Base-by-base conservation (phyloP, 1,284 basidiomycete species). In the Phylloboletellus chloephorus region DNA sequence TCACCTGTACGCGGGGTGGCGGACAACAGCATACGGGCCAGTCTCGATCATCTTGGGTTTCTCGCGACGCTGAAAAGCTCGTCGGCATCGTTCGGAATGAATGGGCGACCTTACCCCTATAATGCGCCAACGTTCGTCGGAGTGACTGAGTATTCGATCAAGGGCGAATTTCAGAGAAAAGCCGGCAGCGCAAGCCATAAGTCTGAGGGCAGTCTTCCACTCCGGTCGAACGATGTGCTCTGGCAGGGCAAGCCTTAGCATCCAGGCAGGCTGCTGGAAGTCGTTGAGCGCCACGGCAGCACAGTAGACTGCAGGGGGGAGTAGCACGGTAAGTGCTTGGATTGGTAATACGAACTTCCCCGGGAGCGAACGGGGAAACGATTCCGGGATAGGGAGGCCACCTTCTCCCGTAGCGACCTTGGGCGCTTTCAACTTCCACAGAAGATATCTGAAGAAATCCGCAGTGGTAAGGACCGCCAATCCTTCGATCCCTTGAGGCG, bases 201-300 rank as follows among this genome's bases (percentile, higher is more conserved):
- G 23, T 37, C 59, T 54, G 39, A 58, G 23, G 6, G 48, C 31
- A 1, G 38, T 38, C 26, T 57, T 46, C 47, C 43, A 50, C 25
- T 55, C 48, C 7, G 41, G 25, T 20, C 1, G 43, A 13, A 59
- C 21, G 5, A 51, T 28, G 37, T 47, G 49, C 2, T 52, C 46
- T 0, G 61, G 63, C 12, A 66, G 43, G 17, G 52, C 51, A 11
- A 57, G 46, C 33, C 30, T 50, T 5, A 33, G 34, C 50, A 65
- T 52, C 64, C 64, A 67, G 5, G 45, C 31, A 5, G 64, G 64
- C 42, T 67, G 66, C 22, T 51, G 43, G 20, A 66, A 49, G 10
- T 51, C 44, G 39, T 61, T 66, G 19, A 52, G 36, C n/a, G 43
- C 31, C 8, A 66, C 52, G 2, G 51, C 46, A 6, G 35, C 31